phyloP scores from a whole-genome alignment of 345 rosid genomes.

The Syzygium aromaticum region DNA sequence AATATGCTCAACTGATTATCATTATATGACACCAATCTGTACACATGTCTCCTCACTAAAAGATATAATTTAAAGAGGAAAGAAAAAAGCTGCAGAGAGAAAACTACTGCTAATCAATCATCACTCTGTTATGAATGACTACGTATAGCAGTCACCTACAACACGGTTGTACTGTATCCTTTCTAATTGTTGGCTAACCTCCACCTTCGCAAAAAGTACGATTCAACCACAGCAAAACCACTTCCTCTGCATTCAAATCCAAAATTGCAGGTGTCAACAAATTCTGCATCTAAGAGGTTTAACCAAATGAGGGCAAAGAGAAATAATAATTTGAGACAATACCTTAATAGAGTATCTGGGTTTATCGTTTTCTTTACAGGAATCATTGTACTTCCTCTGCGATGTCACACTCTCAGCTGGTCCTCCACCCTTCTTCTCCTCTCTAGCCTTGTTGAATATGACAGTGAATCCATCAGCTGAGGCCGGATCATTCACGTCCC shows the following conservation, averaged over 20 bases:
- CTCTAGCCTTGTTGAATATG: conserved; percentile 10
- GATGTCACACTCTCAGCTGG: not conserved
- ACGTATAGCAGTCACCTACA: not conserved
- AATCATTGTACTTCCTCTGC: not conserved
- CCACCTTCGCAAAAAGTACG: not conserved
- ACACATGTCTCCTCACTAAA: not conserved
- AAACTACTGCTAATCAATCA: not conserved
- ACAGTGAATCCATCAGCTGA: conserved; percentile 9
- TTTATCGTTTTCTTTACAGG: not conserved
- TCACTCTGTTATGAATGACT: not conserved
- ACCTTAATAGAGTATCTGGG: not conserved
- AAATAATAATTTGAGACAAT: not conserved
- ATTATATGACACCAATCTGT: not conserved
- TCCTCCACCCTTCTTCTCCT: conserved; percentile 6
- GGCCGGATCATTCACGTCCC: conserved; percentile 16
- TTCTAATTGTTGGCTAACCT: not conserved
- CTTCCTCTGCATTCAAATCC: conserved; percentile 6
- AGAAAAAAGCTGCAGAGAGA: not conserved
- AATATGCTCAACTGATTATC: not conserved
- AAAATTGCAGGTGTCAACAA: not conserved
- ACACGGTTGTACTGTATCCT: not conserved
- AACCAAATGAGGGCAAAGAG: not conserved
- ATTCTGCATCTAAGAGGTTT: not conserved
- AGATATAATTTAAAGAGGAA: not conserved
- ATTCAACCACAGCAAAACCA: conserved; percentile 13